These are phyloP conservation scores for Tetrapisispora taiwanensis DNA, from an alignment of 805 yeast genomes.

Conservation along the genomic window DNA sequence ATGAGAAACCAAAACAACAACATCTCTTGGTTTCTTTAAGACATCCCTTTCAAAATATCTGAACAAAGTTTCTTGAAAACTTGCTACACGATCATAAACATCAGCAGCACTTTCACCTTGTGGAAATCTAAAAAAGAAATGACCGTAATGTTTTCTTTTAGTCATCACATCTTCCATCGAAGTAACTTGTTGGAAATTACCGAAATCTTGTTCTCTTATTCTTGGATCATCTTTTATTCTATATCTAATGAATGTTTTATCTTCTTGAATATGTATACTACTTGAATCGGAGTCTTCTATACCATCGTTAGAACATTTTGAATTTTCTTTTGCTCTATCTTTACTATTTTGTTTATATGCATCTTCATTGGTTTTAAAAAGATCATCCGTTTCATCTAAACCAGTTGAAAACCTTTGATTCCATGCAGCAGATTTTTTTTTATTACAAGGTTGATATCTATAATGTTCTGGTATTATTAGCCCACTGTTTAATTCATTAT, in stretches of 20 bases:
- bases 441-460: constrained; percentile 21
- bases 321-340: constrained; percentile 38
- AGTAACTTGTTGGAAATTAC: constrained; percentile 74
- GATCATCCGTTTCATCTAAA: constrained; percentile 17
- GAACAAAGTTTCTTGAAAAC: constrained; percentile 78
- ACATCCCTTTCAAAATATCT: constrained; percentile 58
- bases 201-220: constrained; percentile 90
- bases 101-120: constrained; percentile 95
- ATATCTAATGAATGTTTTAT: constrained; percentile 34
- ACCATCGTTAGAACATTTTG: constrained; percentile 16
- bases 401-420: constrained; percentile 17
- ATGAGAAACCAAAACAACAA: constrained; percentile 78
- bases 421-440: constrained; percentile 24
- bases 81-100: constrained; percentile 83
- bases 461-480: constrained; percentile 13
- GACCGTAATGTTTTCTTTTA: constrained; percentile 81
- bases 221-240: constrained; percentile 77
- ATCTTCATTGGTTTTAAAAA: neutral
- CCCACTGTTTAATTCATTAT: constrained; percentile 11
- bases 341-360: neutral
- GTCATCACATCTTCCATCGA: constrained; percentile 75
- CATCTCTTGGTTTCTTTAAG: constrained; percentile 55
- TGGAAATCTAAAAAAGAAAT: constrained; percentile 80
- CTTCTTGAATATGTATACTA: constrained; percentile 3
- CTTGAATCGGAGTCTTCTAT: neutral